Evolutionary conservation across 345 rosid genomes (phyloP).

Genomic region (Dimocarpus longan): DNA sequence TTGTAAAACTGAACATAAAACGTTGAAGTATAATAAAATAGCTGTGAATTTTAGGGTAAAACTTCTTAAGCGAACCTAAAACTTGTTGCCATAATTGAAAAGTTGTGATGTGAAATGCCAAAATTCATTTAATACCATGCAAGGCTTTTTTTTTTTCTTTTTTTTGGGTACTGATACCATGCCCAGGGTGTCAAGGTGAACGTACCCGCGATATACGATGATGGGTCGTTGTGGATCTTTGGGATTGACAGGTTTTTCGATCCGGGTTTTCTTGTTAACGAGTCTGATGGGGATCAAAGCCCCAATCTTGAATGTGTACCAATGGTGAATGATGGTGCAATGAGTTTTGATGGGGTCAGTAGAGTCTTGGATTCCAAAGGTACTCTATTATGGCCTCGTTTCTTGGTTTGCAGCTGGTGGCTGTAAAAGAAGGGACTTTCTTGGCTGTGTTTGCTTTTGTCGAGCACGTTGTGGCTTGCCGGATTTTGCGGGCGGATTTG

Average conservation of each 20-base stretch:
- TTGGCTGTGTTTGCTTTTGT: conserved; percentile 41
- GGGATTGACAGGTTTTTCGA: conserved; percentile 34
- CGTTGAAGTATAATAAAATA: too few relatives aligned
- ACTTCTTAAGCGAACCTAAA: too few relatives aligned
- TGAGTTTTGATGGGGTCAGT: conserved; percentile 21
- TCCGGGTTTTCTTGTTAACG: conserved; percentile 15
- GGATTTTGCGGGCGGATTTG: conserved; percentile 22
- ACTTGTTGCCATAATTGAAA: too few relatives aligned
- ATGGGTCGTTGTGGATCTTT: conserved; percentile 34
- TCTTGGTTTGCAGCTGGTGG: conserved; percentile 37
- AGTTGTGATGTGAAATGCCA: too few relatives aligned
- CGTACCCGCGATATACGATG: conserved; percentile 20
- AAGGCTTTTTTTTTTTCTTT: too few relatives aligned
- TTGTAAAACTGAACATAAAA: too few relatives aligned
- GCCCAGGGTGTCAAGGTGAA: conserved; percentile 25
- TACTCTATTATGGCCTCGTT: conserved; percentile 37
- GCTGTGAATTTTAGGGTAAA: too few relatives aligned
- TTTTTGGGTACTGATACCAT: too few relatives aligned
- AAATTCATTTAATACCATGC: too few relatives aligned
- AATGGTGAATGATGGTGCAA: not conserved
- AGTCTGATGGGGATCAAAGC: not conserved
- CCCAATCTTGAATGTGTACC: conserved; percentile 4
- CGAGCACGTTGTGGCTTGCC: conserved; percentile 34
- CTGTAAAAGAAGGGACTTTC: not conserved
- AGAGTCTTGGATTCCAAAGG: conserved; percentile 23